Evolutionary conservation across 83 land plant species (phyloP).

Genomic region (Diphasiastrum complanatum): DNA sequence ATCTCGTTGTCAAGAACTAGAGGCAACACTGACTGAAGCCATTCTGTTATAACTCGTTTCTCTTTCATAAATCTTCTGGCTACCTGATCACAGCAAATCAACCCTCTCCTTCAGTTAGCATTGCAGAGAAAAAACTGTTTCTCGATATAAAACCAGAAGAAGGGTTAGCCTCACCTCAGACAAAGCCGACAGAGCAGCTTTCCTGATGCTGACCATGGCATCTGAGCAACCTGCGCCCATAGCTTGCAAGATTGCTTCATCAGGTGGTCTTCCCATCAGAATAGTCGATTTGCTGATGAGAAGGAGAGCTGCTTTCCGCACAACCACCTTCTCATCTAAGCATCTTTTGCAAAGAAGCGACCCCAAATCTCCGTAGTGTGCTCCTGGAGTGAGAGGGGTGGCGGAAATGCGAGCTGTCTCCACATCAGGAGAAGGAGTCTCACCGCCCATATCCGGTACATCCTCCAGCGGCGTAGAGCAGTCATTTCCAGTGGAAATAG

Average conservation of each 20-base stretch:
- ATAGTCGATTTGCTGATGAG: slow-evolving; percentile 55
- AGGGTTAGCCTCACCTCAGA: no score
- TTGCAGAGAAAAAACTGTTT: no score
- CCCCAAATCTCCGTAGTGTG: slow-evolving; percentile 32
- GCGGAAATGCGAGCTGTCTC: slow-evolving; percentile 14
- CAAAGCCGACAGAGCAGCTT: slow-evolving; percentile 66
- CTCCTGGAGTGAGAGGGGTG: slow-evolving; percentile 34
- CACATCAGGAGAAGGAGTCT: slow-evolving; percentile 30
- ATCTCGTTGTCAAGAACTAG: slow-evolving; percentile 73
- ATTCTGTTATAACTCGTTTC: slow-evolving; percentile 44
- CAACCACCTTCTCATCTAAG: slow-evolving; percentile 75
- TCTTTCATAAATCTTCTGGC: slow-evolving; percentile 46
- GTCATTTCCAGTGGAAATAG: not conserved
- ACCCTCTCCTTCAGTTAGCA: no score
- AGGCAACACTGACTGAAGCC: slow-evolving; percentile 67
- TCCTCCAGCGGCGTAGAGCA: slow-evolving; percentile 19
- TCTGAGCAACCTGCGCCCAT: slow-evolving; percentile 77
- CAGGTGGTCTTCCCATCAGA: slow-evolving; percentile 45
- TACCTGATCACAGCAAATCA: slow-evolving; percentile 32
- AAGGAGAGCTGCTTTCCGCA: slow-evolving; percentile 65
- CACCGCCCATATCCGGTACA: slow-evolving; percentile 20
- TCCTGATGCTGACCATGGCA: slow-evolving; percentile 81
- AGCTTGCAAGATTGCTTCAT: slow-evolving; percentile 47
- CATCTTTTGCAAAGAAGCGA: slow-evolving; percentile 58
- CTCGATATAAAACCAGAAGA: no score